A percentile compares a stretch with the other conserved stretches of the same genome.
phyloP scores from a whole-genome alignment of 805 yeast genomes.

The Yamadazyma ubonensis region DNA sequence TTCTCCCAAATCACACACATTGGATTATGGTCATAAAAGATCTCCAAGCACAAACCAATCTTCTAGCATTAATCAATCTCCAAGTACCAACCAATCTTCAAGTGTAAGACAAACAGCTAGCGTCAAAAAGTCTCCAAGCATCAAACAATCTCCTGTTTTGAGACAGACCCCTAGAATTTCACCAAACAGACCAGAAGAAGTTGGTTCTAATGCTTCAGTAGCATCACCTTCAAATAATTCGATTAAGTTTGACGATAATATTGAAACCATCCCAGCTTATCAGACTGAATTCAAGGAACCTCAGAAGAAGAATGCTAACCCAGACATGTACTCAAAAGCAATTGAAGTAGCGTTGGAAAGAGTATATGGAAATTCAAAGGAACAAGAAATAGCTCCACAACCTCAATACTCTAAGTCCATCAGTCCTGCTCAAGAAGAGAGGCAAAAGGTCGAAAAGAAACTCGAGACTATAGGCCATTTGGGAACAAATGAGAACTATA shows the following conservation, averaged over 20 bases:
- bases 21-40: too few relatives aligned
- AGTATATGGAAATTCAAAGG: conserved; percentile 47
- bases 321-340: conserved; percentile 56
- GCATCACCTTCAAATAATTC: conserved; percentile 28
- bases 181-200: not conserved
- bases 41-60: too few relatives aligned
- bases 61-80: too few relatives aligned
- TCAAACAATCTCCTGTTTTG: conserved; percentile 3
- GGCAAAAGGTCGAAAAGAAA: conserved; percentile 15
- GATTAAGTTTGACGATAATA: conserved; percentile 37
- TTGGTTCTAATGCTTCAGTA: conserved; percentile 11
- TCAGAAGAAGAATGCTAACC: conserved; percentile 17
- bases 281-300: conserved; percentile 8
- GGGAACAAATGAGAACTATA: conserved; percentile 17
- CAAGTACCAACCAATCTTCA: conserved; percentile 1
- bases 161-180: conserved; percentile 2
- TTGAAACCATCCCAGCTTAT: conserved; percentile 36
- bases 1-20: not conserved
- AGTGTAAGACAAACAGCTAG: not conserved
- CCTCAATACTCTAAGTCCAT: conserved; percentile 1
- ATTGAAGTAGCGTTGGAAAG: conserved; percentile 54
- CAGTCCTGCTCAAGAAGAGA: conserved; percentile 10
- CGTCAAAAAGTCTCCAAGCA: not conserved
- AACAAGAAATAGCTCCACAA: conserved; percentile 3
- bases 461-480: conserved; percentile 13